Conservation (phyloP, 1,139 yeast species). For the Meyerozyma sp. region DNA sequence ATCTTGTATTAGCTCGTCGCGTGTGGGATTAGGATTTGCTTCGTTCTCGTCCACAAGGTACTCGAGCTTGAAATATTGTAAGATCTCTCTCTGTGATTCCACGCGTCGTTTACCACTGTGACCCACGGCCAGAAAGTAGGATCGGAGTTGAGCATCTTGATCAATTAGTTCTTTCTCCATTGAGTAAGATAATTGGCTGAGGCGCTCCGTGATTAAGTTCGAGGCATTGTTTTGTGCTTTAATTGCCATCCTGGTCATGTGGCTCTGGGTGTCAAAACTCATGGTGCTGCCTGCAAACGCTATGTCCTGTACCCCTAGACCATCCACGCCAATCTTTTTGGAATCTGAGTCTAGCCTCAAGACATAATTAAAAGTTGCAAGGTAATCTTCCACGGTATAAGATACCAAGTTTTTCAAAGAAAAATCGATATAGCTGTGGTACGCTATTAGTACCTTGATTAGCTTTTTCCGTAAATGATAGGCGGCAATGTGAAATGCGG, state of each 20-base stretch:
- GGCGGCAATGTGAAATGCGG: conserved; percentile 82
- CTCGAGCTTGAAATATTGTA: conserved; percentile 34
- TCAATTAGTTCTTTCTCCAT: conserved; percentile 38
- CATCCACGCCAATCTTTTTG: not conserved
- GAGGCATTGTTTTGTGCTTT: conserved; percentile 31
- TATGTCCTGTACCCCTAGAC: not conserved
- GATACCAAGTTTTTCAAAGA: conserved; percentile 63
- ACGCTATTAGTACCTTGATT: conserved; percentile 64
- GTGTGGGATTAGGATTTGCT: conserved; percentile 16
- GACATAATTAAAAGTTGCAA: conserved; percentile 38
- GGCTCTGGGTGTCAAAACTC: conserved; percentile 36
- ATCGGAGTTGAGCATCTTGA: conserved; percentile 30
- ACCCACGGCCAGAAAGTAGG: conserved; percentile 24
- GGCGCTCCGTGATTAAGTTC: conserved; percentile 33
- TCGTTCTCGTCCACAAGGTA: conserved; percentile 22
- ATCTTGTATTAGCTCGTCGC: conserved; percentile 36
- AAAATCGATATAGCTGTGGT: conserved; percentile 66
- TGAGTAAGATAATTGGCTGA: conserved; percentile 34
- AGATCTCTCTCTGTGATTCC: conserved; percentile 28
- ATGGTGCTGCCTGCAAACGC: conserved; percentile 13
- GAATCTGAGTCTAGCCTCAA: conserved; percentile 11
- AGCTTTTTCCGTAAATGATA: conserved; percentile 70
- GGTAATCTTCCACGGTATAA: conserved; percentile 69
- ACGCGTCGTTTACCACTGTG: conserved; percentile 24
- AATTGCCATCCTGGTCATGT: conserved; percentile 33